Evolutionary conservation across 2,329 filamentous ascomycete genomes (phyloP).

Genomic region (Cercospora janseana): DNA sequence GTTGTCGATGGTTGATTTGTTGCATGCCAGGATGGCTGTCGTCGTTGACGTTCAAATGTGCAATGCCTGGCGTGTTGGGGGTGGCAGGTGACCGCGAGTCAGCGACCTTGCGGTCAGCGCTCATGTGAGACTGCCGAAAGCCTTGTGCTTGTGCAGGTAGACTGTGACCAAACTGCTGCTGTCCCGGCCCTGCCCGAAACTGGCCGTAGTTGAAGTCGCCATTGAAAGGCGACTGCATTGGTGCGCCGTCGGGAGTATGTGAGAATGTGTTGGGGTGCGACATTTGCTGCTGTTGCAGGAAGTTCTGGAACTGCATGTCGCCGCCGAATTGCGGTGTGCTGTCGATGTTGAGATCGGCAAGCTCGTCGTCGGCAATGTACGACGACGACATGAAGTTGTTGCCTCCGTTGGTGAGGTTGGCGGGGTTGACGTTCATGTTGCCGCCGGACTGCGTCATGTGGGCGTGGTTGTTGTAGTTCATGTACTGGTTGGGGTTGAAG

Average conservation of each 20-base stretch:
- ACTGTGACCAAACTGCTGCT: slow-evolving; percentile 38
- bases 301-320: slow-evolving; percentile 46
- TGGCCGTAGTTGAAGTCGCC: slow-evolving; percentile 72
- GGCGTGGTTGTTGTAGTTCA: slow-evolving; percentile 32
- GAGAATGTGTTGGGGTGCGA: slow-evolving; percentile 76
- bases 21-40: slow-evolving; percentile 36
- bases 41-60: slow-evolving; percentile 67
- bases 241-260: slow-evolving; percentile 85
- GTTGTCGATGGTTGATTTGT: slow-evolving; percentile 52
- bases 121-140: slow-evolving; percentile 36
- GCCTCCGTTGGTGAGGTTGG: slow-evolving; percentile 69
- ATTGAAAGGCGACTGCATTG: slow-evolving; percentile 86
- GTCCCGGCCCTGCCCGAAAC: slow-evolving; percentile 67
- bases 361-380: slow-evolving; percentile 87
- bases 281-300: slow-evolving; percentile 48
- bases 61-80: slow-evolving; percentile 77
- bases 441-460: slow-evolving; percentile 39
- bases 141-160: slow-evolving; percentile 36
- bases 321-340: slow-evolving; percentile 34
- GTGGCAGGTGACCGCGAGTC: slow-evolving; percentile 78
- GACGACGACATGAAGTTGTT: slow-evolving; percentile 51
- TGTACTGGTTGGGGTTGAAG: slow-evolving; percentile 49
- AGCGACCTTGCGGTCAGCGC: slow-evolving; percentile 61
- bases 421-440: slow-evolving; percentile 72
- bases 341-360: slow-evolving; percentile 65